phyloP scores from a whole-genome alignment of 192 early-diverging fungal genomes.

The Spizellomyces punctatus region DNA sequence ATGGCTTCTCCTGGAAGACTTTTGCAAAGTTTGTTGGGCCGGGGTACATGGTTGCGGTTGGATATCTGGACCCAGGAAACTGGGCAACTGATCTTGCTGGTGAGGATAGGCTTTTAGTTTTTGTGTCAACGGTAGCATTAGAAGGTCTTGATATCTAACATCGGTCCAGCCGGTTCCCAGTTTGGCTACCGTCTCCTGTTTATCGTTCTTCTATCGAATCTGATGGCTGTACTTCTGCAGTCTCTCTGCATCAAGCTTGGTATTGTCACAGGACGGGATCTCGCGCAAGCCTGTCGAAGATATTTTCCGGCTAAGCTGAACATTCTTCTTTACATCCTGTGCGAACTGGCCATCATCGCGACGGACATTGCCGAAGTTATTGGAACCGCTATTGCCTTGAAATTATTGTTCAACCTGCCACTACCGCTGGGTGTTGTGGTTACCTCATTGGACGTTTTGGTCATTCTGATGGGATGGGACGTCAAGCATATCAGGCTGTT shows the following conservation, averaged over 20 bases:
- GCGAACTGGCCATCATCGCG: conserved; percentile 78
- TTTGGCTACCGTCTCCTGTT: conserved; percentile 77
- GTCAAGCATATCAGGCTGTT: conserved; percentile 64
- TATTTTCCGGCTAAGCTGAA: conserved; percentile 64
- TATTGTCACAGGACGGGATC: conserved; percentile 70
- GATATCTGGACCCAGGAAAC: conserved; percentile 61
- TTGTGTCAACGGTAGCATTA: too few species aligned
- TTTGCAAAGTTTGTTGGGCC: conserved; percentile 50
- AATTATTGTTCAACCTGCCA: conserved; percentile 72
- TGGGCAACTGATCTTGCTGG: conserved; percentile 72
- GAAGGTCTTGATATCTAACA: too few species aligned
- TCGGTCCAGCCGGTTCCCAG: conserved; percentile 61
- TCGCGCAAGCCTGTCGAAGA: conserved; percentile 69
- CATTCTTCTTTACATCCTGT: conserved; percentile 67
- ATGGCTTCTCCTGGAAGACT: conserved; percentile 19
- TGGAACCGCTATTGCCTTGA: conserved; percentile 85
- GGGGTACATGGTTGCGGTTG: conserved; percentile 60
- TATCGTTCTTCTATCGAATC: conserved; percentile 73
- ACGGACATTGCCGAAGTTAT: conserved; percentile 86
- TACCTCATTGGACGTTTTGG: conserved; percentile 71
- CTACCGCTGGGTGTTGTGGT: conserved; percentile 74
- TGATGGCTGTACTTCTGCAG: conserved; percentile 78
- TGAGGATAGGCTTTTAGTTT: not conserved
- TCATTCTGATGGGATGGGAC: conserved; percentile 67
- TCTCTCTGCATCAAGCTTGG: conserved; percentile 77